These are phyloP conservation scores for Bipolaris victoriae DNA, from an alignment of 2,329 filamentous ascomycete genomes.

Conservation along the genomic window DNA sequence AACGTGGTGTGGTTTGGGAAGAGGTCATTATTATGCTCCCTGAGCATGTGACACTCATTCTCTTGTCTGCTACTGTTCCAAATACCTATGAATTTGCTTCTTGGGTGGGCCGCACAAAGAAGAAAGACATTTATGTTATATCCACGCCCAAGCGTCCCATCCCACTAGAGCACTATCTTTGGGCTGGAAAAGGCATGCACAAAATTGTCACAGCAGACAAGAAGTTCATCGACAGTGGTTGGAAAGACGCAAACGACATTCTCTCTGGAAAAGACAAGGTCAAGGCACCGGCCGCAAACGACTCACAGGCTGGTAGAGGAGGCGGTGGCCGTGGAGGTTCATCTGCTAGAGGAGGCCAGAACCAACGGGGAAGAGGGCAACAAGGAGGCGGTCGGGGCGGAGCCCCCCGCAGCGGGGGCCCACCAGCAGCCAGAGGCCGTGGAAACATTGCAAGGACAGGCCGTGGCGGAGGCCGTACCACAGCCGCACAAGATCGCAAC, in stretches of 20 bases:
- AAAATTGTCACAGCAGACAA: slow-evolving; percentile 96
- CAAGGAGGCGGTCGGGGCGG: slow-evolving; percentile 54
- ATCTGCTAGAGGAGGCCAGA: slow-evolving; percentile 56
- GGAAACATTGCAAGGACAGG: slow-evolving; percentile 93
- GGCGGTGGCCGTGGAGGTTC: slow-evolving; percentile 56
- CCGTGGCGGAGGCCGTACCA: slow-evolving; percentile 82
- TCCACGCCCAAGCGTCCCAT: slow-evolving; percentile 95
- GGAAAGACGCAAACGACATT: slow-evolving; percentile 89
- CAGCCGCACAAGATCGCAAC: slow-evolving; percentile 91
- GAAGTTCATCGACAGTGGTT: slow-evolving; percentile 87
- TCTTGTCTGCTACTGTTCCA: slow-evolving; percentile 93
- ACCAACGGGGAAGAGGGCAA: slow-evolving; percentile 57
- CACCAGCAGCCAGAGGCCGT: slow-evolving; percentile 61
- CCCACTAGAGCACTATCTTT: slow-evolving; percentile 93
- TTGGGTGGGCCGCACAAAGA: slow-evolving; percentile 97
- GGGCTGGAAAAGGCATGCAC: slow-evolving; percentile 89
- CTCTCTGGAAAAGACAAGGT: slow-evolving; percentile 82
- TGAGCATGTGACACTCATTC: slow-evolving; percentile 92
- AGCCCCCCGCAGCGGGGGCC: slow-evolving; percentile 61
- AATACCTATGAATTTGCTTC: slow-evolving; percentile 98
- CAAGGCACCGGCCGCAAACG: slow-evolving; percentile 60
- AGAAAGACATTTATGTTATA: slow-evolving; percentile 98
- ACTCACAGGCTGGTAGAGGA: slow-evolving; percentile 59
- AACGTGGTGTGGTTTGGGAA: slow-evolving; percentile 97
- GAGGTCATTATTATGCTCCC: slow-evolving; percentile 99